Evolutionary conservation across 2,329 filamentous ascomycete genomes (phyloP).

Genomic region (Chaetoscypha palmicola): DNA sequence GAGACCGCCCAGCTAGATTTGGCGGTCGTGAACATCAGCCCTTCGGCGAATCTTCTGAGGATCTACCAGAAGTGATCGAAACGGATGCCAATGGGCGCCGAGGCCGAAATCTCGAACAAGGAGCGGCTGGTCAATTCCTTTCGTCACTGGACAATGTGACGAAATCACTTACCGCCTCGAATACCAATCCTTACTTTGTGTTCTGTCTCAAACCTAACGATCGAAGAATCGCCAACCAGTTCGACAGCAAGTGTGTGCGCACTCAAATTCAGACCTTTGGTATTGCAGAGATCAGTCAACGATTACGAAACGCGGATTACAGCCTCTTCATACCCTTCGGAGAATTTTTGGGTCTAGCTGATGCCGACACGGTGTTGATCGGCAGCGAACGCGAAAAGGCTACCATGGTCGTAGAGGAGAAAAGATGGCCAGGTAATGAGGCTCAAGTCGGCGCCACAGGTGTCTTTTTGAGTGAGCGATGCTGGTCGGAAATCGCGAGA

Average conservation of each 20-base stretch:
- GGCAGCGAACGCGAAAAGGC: slow-evolving; percentile 90
- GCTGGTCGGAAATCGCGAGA: slow-evolving; percentile 86
- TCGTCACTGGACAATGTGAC: slow-evolving; percentile 84
- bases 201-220: slow-evolving; percentile 98
- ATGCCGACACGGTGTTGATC: slow-evolving; percentile 76
- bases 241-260: slow-evolving; percentile 96
- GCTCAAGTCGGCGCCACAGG: slow-evolving; percentile 85
- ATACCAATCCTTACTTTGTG: slow-evolving; percentile 90
- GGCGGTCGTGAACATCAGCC: slow-evolving; percentile 32
- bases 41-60: slow-evolving; percentile 32
- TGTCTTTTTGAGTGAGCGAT: slow-evolving; percentile 90
- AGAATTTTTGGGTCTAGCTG: slow-evolving; percentile 85
- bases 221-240: slow-evolving; percentile 93
- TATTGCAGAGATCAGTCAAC: slow-evolving; percentile 93
- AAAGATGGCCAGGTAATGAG: slow-evolving; percentile 87
- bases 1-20: slow-evolving; percentile 25
- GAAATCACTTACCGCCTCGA: slow-evolving; percentile 72
- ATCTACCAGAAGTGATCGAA: slow-evolving; percentile 42
- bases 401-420: slow-evolving; percentile 85
- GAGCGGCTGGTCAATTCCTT: slow-evolving; percentile 87
- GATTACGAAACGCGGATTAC: slow-evolving; percentile 88
- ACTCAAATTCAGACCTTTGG: slow-evolving; percentile 92
- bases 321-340: slow-evolving; percentile 92
- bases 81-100: slow-evolving; percentile 32
- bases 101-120: slow-evolving; percentile 56